phyloP scores from a whole-genome alignment of 495 filamentous ascomycete species.

The Penicillium macrosclerotiorum region DNA sequence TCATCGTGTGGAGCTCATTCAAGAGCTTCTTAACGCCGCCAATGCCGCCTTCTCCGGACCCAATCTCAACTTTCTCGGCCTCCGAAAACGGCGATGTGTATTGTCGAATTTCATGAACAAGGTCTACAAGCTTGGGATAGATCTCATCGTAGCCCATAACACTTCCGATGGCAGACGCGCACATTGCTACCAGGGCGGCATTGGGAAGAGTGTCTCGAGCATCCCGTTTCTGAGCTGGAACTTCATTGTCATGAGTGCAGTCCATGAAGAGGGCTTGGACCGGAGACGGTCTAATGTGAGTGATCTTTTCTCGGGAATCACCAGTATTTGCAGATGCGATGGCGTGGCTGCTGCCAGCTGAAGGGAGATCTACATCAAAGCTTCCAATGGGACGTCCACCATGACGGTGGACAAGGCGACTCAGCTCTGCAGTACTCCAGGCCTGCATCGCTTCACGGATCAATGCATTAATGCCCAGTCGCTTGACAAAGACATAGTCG shows the following conservation, averaged over 20 bases:
- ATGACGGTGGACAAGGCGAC: conserved; percentile 89
- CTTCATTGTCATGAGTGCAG: conserved; percentile 98
- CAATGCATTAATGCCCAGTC: conserved; percentile 82
- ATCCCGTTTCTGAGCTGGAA: conserved; percentile 92
- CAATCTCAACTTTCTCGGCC: conserved; percentile 51
- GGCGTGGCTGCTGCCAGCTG: conserved; percentile 38
- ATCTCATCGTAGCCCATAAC: conserved; percentile 99
- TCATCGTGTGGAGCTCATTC: conserved; percentile 86
- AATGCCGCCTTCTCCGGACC: conserved; percentile 73
- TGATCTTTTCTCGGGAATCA: conserved; percentile 56
- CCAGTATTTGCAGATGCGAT: conserved; percentile 42
- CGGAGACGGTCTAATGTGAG: conserved; percentile 72
- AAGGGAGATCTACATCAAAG: conserved; percentile 74
- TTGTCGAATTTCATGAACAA: conserved; percentile 80
- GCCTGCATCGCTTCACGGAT: conserved; percentile 98
- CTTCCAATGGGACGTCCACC: conserved; percentile 93
- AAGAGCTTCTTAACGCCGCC: conserved; percentile 85
- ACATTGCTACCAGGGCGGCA: conserved; percentile 92
- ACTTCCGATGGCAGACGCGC: conserved; percentile 86
- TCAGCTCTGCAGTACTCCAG: conserved; percentile 91
- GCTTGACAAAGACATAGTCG: conserved; percentile 93
- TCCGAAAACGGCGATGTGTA: conserved; percentile 75
- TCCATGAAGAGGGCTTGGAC: conserved; percentile 98
- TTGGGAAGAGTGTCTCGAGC: conserved; percentile 95
- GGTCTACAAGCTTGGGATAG: conserved; percentile 85